A percentile compares a stretch with the other conserved stretches of the same genome.
phyloP scores from a whole-genome alignment of 2,329 filamentous ascomycete genomes.

The Colletotrichum cuscutae region DNA sequence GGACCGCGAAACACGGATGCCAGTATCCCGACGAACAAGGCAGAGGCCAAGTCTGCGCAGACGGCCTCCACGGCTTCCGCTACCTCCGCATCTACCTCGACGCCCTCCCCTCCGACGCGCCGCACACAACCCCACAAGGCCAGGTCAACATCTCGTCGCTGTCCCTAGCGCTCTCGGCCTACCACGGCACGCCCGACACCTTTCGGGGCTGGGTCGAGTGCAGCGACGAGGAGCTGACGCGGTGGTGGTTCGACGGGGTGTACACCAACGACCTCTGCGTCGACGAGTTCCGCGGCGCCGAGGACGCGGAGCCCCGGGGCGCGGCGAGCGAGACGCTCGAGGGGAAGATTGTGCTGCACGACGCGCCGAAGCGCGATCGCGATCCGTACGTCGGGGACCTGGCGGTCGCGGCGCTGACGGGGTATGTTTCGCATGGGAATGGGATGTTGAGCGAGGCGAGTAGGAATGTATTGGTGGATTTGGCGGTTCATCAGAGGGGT shows the following conservation, averaged over 20 bases:
- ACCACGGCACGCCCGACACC: constrained; percentile 57
- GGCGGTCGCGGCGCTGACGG: constrained; percentile 58
- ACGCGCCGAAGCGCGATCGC: constrained; percentile 63
- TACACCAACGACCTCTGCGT: constrained; percentile 63
- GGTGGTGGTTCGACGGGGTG: constrained; percentile 64
- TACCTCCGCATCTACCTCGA: constrained; percentile 61
- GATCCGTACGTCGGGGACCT: constrained; percentile 65
- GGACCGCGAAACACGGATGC: constrained; percentile 57
- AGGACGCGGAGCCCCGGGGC: constrained; percentile 60
- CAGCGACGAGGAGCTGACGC: constrained; percentile 58
- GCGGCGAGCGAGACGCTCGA: constrained; percentile 54
- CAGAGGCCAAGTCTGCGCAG: constrained; percentile 56
- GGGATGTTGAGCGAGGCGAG: constrained; percentile 48
- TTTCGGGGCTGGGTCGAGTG: constrained; percentile 64
- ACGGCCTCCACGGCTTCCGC: constrained; percentile 64
- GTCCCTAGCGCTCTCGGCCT: constrained; percentile 54
- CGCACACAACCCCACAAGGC: constrained; percentile 55
- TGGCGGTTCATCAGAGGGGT: constrained; percentile 57
- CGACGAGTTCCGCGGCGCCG: constrained; percentile 52
- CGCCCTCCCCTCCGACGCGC: constrained; percentile 53
- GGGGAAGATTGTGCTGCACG: constrained; percentile 58
- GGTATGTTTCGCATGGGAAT: constrained; percentile 55
- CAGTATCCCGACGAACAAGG: constrained; percentile 38
- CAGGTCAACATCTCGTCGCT: constrained; percentile 55
- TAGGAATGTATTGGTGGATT: constrained; percentile 59